Conservation (phyloP, 495 filamentous ascomycete genomes). For the Jackrogersella minutella region DNA sequence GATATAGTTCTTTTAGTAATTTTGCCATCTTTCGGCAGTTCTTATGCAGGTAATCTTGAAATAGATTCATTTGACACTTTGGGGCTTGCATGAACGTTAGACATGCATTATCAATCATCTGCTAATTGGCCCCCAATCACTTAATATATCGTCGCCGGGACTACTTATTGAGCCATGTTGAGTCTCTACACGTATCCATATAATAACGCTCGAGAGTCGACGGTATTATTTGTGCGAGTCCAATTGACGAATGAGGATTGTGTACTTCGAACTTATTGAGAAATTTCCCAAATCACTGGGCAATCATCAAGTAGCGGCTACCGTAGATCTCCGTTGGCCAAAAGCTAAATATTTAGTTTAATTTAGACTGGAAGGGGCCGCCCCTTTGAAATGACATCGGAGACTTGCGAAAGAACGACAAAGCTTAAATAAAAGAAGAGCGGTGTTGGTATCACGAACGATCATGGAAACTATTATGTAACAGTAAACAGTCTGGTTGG, state of each 20-base stretch:
- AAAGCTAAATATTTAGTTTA: not conserved
- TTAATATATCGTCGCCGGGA: not conserved
- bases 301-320: too few species aligned
- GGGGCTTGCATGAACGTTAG: constrained; percentile 1
- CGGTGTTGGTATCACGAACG: constrained; percentile 8
- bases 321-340: constrained; percentile 18
- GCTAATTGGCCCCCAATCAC: too few species aligned
- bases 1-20: constrained; percentile 9
- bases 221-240: not conserved
- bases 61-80: not conserved
- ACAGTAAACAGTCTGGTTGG: constrained; percentile 5
- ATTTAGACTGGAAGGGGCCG: not conserved
- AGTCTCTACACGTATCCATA: too few species aligned
- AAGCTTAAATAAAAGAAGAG: constrained; percentile 2
- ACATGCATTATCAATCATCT: not conserved
- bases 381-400: constrained; percentile 6
- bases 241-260: constrained; percentile 4
- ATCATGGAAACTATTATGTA: constrained; percentile 28
- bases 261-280: not conserved
- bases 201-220: too few species aligned
- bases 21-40: not conserved
- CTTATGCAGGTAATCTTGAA: too few species aligned
- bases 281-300: not conserved
- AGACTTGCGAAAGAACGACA: constrained; percentile 8
- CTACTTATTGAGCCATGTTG: too few species aligned